phyloP scores from a whole-genome alignment of 257 asterid genomes.

The Solanum gandarillasii region DNA sequence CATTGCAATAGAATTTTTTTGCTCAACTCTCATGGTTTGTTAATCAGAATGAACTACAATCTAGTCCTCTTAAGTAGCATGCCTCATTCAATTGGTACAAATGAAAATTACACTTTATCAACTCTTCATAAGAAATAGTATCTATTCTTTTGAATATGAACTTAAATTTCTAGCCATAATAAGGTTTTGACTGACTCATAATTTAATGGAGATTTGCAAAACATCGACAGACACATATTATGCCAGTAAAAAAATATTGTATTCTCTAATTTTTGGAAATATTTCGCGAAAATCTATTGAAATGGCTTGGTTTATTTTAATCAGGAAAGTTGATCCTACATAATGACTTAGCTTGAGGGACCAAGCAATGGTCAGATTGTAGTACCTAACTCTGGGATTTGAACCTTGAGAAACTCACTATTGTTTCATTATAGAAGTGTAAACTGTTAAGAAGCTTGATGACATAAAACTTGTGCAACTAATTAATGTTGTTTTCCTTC shows the following conservation, averaged over 20 bases:
- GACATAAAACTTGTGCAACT: too few species aligned
- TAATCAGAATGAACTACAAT: neutral
- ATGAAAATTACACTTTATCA: neutral
- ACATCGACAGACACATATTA: neutral
- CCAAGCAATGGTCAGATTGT: too few species aligned
- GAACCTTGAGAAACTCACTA: neutral
- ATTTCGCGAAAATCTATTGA: neutral
- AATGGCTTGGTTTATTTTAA: too few species aligned
- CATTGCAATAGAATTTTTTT: neutral
- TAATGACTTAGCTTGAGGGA: too few species aligned
- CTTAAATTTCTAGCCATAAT: neutral
- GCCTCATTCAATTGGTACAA: neutral
- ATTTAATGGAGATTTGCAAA: neutral
- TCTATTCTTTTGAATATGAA: neutral
- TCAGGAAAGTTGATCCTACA: too few species aligned
- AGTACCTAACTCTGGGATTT: too few species aligned
- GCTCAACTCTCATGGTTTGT: neutral
- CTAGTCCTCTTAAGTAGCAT: neutral
- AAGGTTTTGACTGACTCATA: neutral
- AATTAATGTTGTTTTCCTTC: too few species aligned
- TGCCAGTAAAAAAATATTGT: neutral
- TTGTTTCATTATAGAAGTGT: neutral
- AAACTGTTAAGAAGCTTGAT: neutral
- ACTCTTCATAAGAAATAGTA: neutral
- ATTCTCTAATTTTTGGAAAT: neutral